A percentile compares a stretch with the other conserved stretches of the same genome.
Evolutionary conservation across 352 stramenopile species (phyloP).

Genomic region (Pythium phragmitis): DNA sequence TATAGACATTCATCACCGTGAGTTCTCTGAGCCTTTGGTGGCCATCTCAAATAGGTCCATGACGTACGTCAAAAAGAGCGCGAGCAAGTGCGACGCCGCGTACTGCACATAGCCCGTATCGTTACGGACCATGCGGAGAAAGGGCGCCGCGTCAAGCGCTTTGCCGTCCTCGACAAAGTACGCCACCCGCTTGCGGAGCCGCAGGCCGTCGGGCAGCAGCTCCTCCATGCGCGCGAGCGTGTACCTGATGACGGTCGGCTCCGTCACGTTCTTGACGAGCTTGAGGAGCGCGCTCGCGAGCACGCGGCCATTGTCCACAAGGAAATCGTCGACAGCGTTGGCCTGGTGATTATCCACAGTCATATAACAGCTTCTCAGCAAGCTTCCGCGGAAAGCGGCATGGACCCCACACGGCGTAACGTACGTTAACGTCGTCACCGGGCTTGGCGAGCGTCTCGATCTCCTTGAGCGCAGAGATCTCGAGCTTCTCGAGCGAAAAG

Average conservation of each 20-base stretch:
- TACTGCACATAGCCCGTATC: conserved; percentile 87
- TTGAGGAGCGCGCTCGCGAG: conserved; percentile 75
- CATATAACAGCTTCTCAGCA: not conserved
- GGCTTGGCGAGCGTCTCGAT: conserved; percentile 78
- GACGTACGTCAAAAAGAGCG: conserved; percentile 80
- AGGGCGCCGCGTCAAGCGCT: conserved; percentile 71
- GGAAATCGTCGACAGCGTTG: conserved; percentile 73
- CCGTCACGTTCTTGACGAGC: conserved; percentile 87
- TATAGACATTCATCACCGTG: conserved; percentile 11
- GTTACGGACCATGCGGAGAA: conserved; percentile 82
- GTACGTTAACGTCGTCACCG: conserved; percentile 53
- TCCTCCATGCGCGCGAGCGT: conserved; percentile 86
- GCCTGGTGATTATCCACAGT: conserved; percentile 25
- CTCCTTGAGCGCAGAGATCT: conserved; percentile 84
- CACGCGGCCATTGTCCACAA: conserved; percentile 62
- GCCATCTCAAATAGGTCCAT: not conserved
- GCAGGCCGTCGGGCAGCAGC: conserved; percentile 75
- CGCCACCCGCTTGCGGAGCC: conserved; percentile 70
- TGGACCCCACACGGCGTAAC: not conserved
- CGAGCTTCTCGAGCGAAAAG: conserved; percentile 84
- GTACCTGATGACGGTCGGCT: conserved; percentile 86
- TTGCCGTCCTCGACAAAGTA: conserved; percentile 81
- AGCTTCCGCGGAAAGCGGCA: not conserved
- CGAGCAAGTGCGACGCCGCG: conserved; percentile 71
- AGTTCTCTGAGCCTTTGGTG: not conserved